A percentile compares a stretch with the other conserved stretches of the same genome.
Evolutionary conservation across 2,329 filamentous ascomycete species (phyloP).

Genomic region (Bimuria novae-zelandiae): DNA sequence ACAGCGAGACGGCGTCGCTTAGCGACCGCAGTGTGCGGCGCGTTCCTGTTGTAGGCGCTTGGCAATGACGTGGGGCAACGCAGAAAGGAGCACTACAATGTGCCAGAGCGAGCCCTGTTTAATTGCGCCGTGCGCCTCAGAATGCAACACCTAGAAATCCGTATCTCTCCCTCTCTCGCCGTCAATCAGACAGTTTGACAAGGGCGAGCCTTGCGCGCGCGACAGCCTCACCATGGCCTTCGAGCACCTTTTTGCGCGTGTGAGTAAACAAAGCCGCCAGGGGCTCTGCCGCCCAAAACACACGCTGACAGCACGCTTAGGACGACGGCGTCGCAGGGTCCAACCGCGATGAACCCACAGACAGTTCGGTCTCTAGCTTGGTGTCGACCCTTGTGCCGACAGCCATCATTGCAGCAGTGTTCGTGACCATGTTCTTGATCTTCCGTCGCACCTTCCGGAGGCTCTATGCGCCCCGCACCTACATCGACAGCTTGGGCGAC

Average conservation of each 20-base stretch:
- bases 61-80: slow-evolving; percentile 10
- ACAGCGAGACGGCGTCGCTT: not conserved
- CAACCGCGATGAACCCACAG: slow-evolving; percentile 34
- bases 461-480: slow-evolving; percentile 53
- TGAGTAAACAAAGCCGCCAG: slow-evolving; percentile 6
- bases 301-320: slow-evolving; percentile 13
- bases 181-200: not conserved
- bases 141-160: not conserved
- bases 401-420: slow-evolving; percentile 33
- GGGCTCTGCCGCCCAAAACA: not conserved
- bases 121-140: not conserved
- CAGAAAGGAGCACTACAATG: not conserved
- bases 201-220: not conserved
- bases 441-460: slow-evolving; percentile 50
- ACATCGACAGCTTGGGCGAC: slow-evolving; percentile 49
- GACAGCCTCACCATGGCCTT: slow-evolving; percentile 15
- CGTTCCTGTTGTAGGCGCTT: not conserved
- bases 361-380: slow-evolving; percentile 54
- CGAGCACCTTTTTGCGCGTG: slow-evolving; percentile 9
- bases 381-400: slow-evolving; percentile 42
- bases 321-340: slow-evolving; percentile 20
- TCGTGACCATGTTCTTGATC: slow-evolving; percentile 47
- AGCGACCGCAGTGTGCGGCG: not conserved
- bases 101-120: not conserved
- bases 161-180: not conserved